Base-by-base conservation (phyloP, 306 rosid genomes). In the Cucurbita pepo region DNA sequence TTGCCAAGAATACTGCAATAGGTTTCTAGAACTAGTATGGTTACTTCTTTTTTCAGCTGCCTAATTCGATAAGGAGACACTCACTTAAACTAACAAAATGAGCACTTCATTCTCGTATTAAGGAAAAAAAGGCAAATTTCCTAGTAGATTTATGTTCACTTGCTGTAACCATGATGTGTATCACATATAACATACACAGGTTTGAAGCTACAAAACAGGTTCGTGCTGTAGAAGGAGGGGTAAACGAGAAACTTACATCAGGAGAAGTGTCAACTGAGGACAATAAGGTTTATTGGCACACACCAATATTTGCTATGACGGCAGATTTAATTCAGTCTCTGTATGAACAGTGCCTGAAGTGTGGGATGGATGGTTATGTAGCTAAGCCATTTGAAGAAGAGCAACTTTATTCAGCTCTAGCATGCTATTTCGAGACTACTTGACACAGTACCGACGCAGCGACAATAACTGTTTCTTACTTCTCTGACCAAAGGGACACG, bases 331-430 rank as follows among this genome's bases (percentile, higher is more conserved):
- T 85, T 81, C 96, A 82, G 73, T 84, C 84, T 76, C 82, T 96
- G 76, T 82, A 79, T 77, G 97, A 94, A 77, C 85, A 88, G 78
- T 87, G 98, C 77, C 79, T 77, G 78, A 82, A 84, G 76, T 90
- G 98, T 55, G 98, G 96, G 83, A 90, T 94, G 99, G 96, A 94
- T 79, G 97, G 75, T 78, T 89, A 83, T 11, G 96, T 94, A 73
- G 83, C 95, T 4, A 94, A 94, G 79, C 99, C 99, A 74, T 94
- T 94, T 19, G 99, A 88, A 77, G 96, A 86, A 80, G 92, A 85
- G 70, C 91, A 94, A 73, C 91, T 94, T 77, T 85, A 85, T 73
- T 79, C 79, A 58, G 89, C 96, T 36, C 78, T 94, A 73, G 79
- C 88, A 34, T 80, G 74, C 0, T 77, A 85, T 80, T 91, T 88